These are phyloP conservation scores for Suhomyces choctaworum DNA, from an alignment of 1,139 yeast species.

Conservation along the genomic window DNA sequence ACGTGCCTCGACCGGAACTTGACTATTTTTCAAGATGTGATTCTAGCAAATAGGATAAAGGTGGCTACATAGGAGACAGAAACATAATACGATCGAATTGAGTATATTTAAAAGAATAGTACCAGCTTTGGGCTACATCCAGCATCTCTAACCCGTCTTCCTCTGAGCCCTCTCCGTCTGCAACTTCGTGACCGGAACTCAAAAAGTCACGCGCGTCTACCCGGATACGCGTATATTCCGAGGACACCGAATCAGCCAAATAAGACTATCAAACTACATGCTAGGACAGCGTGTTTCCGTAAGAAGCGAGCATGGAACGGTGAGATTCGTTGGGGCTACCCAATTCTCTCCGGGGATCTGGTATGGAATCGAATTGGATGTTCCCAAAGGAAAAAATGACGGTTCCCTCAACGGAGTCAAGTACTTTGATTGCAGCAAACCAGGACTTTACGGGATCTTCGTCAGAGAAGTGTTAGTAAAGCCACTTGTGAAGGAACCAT, in stretches of 20 bases:
- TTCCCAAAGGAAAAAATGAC: constrained; percentile 71
- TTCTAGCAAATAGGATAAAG: no score
- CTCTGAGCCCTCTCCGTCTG: background rate
- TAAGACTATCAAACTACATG: no score
- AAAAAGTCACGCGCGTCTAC: background rate
- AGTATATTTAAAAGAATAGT: no score
- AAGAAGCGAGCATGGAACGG: constrained; percentile 43
- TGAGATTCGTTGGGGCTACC: constrained; percentile 54
- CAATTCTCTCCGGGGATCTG: constrained; percentile 66
- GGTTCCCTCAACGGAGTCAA: constrained; percentile 67
- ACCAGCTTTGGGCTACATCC: no score
- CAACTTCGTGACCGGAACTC: constrained; percentile 4
- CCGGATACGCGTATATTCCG: constrained; percentile 5
- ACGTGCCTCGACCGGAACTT: background rate
- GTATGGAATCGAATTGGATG: constrained; percentile 75
- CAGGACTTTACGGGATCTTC: constrained; percentile 57
- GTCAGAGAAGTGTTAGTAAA: constrained; percentile 40
- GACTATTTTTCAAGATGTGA: background rate
- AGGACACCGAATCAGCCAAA: no score
- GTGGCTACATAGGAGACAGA: no score
- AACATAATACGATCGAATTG: no score
- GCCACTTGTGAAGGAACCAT: background rate
- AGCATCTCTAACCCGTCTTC: no score
- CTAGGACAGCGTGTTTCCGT: constrained; percentile 45
- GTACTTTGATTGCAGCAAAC: constrained; percentile 57